Evolutionary conservation across 2,329 filamentous ascomycete genomes (phyloP).

Genomic region (Fusarium piperis): DNA sequence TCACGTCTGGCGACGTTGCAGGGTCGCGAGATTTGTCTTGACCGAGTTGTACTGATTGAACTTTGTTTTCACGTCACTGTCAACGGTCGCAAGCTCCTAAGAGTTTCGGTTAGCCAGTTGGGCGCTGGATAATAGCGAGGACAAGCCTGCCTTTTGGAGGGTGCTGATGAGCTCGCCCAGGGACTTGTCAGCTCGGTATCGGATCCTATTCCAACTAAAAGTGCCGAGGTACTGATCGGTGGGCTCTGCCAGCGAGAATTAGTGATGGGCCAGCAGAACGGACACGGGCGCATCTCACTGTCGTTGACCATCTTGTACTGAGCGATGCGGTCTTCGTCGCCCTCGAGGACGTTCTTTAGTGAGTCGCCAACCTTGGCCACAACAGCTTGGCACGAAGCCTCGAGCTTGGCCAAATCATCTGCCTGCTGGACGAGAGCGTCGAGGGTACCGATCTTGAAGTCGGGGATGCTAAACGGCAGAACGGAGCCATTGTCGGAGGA

Average conservation of each 20-base stretch:
- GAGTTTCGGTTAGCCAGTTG: constrained; percentile 11
- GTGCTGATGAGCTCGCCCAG: constrained; percentile 87
- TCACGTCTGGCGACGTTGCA: constrained; percentile 90
- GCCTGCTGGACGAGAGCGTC: constrained; percentile 96
- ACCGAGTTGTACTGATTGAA: constrained; percentile 93
- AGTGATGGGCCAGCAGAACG: constrained; percentile 23
- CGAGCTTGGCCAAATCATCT: constrained; percentile 92
- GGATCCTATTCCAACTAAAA: constrained; percentile 97
- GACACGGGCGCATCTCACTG: constrained; percentile 65
- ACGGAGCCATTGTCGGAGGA: constrained; percentile 79
- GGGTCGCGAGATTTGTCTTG: constrained; percentile 82
- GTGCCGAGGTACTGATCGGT: constrained; percentile 90
- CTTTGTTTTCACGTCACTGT: constrained; percentile 95
- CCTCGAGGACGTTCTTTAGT: constrained; percentile 82
- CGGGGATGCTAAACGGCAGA: constrained; percentile 82
- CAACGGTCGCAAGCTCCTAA: constrained; percentile 88
- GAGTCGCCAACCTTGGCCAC: constrained; percentile 91
- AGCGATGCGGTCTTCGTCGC: constrained; percentile 82
- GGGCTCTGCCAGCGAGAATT: constrained; percentile 71
- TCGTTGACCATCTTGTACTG: constrained; percentile 95
- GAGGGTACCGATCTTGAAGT: constrained; percentile 97
- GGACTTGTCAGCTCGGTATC: constrained; percentile 92
- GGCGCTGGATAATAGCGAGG: not conserved
- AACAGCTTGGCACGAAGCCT: constrained; percentile 79
- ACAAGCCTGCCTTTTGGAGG: constrained; percentile 77